A percentile compares a stretch with the other conserved stretches of the same genome.
Conservation (phyloP, 192 early-diverging fungal genomes). For the Backusella psychrophila region DNA sequence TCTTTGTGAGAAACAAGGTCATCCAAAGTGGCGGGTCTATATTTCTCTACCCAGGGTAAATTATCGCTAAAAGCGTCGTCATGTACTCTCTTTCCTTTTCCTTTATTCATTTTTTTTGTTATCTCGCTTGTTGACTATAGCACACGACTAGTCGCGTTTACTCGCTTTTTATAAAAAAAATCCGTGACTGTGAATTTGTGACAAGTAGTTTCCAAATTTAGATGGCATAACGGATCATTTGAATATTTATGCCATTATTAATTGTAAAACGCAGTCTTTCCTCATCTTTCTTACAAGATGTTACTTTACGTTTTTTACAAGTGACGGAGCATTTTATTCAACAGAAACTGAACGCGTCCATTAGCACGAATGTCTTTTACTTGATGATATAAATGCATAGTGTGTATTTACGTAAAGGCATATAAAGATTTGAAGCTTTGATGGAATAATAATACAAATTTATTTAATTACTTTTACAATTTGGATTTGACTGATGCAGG, state of each 20-base stretch:
- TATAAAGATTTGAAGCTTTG: background rate
- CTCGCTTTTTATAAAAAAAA: background rate
- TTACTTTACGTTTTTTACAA: too few species aligned
- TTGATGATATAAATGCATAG: background rate
- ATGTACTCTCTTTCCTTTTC: constrained; percentile 26
- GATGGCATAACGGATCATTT: background rate
- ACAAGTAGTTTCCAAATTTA: background rate
- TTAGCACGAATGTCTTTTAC: too few species aligned
- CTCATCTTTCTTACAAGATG: too few species aligned
- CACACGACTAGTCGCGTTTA: background rate
- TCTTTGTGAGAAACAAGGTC: constrained; percentile 93
- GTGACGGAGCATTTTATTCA: too few species aligned
- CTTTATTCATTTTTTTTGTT: constrained; percentile 22
- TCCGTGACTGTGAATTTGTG: background rate
- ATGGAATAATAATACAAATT: background rate
- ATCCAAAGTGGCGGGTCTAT: constrained; percentile 82
- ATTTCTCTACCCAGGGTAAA: constrained; percentile 89
- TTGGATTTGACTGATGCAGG: constrained; percentile 12
- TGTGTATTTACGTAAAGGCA: background rate
- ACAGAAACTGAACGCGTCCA: too few species aligned
- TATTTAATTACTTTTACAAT: background rate
- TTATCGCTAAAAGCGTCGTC: constrained; percentile 8
- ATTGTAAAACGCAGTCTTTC: too few species aligned
- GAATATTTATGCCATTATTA: background rate
- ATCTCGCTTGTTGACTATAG: background rate